phyloP scores from a whole-genome alignment of 768 basidiomycete genomes.

The Termitomyces sp. region DNA sequence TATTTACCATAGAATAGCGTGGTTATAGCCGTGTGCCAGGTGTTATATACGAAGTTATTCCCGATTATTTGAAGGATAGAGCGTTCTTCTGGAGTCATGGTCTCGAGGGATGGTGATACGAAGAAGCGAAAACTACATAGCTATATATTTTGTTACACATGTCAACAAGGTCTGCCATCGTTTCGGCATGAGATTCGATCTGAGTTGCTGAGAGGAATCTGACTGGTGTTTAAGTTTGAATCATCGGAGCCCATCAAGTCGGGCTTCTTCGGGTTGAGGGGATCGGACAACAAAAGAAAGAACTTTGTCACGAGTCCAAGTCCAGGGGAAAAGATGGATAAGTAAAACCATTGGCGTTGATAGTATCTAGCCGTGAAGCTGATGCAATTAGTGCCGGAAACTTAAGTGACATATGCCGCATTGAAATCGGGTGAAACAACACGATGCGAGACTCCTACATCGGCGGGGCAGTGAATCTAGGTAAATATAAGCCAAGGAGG shows the following conservation, averaged over 20 bases:
- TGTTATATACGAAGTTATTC: background rate
- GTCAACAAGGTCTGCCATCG: background rate
- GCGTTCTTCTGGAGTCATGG: background rate
- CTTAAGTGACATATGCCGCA: background rate
- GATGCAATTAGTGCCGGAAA: background rate
- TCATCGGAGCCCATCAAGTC: background rate
- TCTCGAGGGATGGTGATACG: background rate
- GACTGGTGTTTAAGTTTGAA: background rate
- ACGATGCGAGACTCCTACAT: background rate
- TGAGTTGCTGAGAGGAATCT: background rate
- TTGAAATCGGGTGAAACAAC: background rate
- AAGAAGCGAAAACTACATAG: background rate
- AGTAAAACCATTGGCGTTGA: background rate
- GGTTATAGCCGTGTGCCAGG: background rate
- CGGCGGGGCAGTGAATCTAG: background rate
- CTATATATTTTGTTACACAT: background rate
- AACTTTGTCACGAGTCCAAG: background rate
- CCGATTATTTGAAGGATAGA: background rate
- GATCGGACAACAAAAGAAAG: background rate
- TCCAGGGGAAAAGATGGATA: background rate
- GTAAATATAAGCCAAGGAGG: background rate
- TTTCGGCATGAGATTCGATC: background rate
- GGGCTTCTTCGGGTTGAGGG: too few species aligned
- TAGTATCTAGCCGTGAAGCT: background rate
- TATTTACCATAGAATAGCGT: background rate